Evolutionary conservation across 495 filamentous ascomycete species (phyloP).

Genomic region (Penicillium steckii): DNA sequence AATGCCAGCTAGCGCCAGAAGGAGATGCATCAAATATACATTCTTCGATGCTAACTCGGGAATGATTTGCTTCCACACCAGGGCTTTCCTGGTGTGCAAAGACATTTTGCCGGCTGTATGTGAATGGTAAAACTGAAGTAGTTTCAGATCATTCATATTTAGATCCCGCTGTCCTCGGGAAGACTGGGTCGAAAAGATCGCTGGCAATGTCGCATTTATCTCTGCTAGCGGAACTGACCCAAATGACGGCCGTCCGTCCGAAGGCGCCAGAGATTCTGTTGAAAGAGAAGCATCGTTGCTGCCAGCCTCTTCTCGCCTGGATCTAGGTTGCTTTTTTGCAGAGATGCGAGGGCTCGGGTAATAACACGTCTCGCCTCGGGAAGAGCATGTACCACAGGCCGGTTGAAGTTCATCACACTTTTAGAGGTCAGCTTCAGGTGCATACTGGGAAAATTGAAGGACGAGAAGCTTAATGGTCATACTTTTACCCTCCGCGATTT

Average conservation of each 20-base stretch:
- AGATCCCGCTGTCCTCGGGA: background rate
- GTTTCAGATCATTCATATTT: conserved; percentile 9
- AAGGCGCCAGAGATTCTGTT: background rate
- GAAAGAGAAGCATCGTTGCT: background rate
- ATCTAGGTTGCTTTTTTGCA: background rate
- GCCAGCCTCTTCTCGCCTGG: background rate
- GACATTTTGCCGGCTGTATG: conserved; percentile 5
- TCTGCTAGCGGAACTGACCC: background rate
- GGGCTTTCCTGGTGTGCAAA: background rate
- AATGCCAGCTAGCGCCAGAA: conserved; percentile 12
- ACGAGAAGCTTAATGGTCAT: background rate
- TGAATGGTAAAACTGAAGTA: conserved; percentile 8
- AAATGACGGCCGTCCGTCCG: background rate
- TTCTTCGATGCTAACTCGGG: conserved; percentile 3
- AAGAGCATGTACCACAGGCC: conserved; percentile 9
- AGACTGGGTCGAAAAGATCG: background rate
- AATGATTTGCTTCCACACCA: background rate
- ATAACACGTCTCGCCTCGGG: conserved; percentile 7
- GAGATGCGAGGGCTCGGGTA: background rate
- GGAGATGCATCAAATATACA: conserved; percentile 15
- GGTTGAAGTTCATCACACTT: conserved; percentile 18
- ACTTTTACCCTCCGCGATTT: conserved; percentile 13
- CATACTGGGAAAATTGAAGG: background rate
- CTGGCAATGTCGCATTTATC: background rate
- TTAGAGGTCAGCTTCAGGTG: background rate